Evolutionary conservation across 2,329 filamentous ascomycete genomes (phyloP).

Genomic region (Hymenoscyphus infarciens): DNA sequence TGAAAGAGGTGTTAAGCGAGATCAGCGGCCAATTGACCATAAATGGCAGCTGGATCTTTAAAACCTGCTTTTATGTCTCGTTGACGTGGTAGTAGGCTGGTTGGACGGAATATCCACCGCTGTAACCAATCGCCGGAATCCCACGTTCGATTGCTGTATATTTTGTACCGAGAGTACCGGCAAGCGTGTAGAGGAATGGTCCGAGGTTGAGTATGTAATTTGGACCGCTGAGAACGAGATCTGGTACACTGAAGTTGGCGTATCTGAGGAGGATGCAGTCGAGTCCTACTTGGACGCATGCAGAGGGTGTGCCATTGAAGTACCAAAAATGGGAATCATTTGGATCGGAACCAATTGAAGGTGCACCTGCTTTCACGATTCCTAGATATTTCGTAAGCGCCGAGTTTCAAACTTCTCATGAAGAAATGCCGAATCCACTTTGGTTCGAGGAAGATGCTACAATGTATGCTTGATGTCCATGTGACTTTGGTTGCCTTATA

Average conservation of each 20-base stretch:
- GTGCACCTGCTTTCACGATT: slow-evolving; percentile 44
- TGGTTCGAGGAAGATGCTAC: slow-evolving; percentile 43
- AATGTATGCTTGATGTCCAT: slow-evolving; percentile 41
- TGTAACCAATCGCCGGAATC: slow-evolving; percentile 49
- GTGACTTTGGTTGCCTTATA: slow-evolving; percentile 39
- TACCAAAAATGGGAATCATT: slow-evolving; percentile 54
- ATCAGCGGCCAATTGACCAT: slow-evolving; percentile 42
- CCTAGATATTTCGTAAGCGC: slow-evolving; percentile 18
- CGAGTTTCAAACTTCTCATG: not conserved
- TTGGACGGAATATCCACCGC: slow-evolving; percentile 41
- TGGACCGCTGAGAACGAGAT: slow-evolving; percentile 52
- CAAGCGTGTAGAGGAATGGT: slow-evolving; percentile 50
- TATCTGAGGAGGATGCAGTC: slow-evolving; percentile 52
- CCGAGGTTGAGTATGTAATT: slow-evolving; percentile 55
- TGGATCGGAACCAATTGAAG: slow-evolving; percentile 49
- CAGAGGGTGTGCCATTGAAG: slow-evolving; percentile 56
- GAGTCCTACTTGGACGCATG: slow-evolving; percentile 52
- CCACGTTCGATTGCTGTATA: slow-evolving; percentile 48
- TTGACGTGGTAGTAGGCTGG: slow-evolving; percentile 45
- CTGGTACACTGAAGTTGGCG: slow-evolving; percentile 46
- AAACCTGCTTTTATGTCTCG: slow-evolving; percentile 33
- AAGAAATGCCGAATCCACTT: slow-evolving; percentile 38
- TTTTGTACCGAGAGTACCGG: slow-evolving; percentile 49
- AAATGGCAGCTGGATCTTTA: slow-evolving; percentile 42
- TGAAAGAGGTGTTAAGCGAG: slow-evolving; percentile 41